These are phyloP conservation scores for Sordariomycetes sp. DNA, from an alignment of 2,329 filamentous ascomycete species.

Conservation along the genomic window DNA sequence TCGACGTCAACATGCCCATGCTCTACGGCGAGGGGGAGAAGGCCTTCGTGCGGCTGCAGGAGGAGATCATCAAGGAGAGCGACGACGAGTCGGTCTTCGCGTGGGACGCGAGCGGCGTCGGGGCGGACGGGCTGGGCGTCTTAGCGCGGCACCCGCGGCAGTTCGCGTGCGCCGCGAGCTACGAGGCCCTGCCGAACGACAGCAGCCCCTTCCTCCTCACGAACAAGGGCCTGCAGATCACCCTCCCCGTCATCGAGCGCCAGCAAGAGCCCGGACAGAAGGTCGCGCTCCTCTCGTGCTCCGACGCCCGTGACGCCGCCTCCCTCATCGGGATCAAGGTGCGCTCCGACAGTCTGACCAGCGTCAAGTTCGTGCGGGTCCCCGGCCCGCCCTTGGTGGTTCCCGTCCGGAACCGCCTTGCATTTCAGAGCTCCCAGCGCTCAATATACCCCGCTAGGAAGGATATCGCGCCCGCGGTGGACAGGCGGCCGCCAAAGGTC, in stretches of 20 bases:
- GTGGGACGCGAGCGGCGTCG: constrained; percentile 24
- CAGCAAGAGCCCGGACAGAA: neutral
- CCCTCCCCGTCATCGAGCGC: neutral
- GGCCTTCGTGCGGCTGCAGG: constrained; percentile 11
- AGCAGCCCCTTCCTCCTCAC: neutral
- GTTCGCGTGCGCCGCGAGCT: neutral
- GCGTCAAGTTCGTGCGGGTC: neutral
- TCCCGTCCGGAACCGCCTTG: neutral
- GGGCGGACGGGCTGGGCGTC: neutral
- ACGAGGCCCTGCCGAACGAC: neutral
- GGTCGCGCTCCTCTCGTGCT: neutral
- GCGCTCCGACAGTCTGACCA: neutral
- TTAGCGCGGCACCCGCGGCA: neutral
- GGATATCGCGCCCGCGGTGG: neutral
- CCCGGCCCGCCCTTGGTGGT: neutral
- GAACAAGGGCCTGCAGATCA: constrained; percentile 3
- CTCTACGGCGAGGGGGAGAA: constrained; percentile 11
- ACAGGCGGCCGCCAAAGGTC: neutral
- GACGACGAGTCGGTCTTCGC: constrained; percentile 13
- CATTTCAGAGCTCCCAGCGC: neutral
- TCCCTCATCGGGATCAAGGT: neutral
- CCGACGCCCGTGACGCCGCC: neutral
- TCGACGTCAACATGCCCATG: constrained; percentile 15
- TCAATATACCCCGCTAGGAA: neutral
- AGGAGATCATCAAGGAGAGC: constrained; percentile 11